Base-by-base conservation (phyloP, 2,329 filamentous ascomycete genomes). In the Knufia petricola region DNA sequence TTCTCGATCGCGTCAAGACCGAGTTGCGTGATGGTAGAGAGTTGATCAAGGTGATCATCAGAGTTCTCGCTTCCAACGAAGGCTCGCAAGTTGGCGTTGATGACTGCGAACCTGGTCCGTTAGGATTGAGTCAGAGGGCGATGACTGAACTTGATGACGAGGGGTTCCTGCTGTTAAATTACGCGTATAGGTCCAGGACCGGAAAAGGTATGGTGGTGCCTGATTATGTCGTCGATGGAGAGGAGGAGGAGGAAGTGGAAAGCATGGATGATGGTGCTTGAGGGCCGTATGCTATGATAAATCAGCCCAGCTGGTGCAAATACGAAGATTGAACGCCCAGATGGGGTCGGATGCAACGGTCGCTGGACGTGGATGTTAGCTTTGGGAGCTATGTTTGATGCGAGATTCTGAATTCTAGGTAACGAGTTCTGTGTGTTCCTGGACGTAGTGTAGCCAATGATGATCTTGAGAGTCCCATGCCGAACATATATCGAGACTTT, bases 171-270 rank as follows among this genome's bases (percentile, higher is more conserved):
- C 3, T 44, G 26, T 21, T 44, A 12, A 21, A 17, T 8, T 44
- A 15, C 12, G 17, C 32, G 41, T 44, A 44, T 19, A 15, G 41
- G 41, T 19, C 17, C 13, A 3, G 24, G n/a, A 20, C 15, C 8
- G 28, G 26, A 17, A 3, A 8, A n/a, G 21, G 21, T 3, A 20
- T 44, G 19, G 8, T 32, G 13, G 17, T 20, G 10, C 21, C 12
- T 31, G 41, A 44, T 32, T 23, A 31, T 20, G 21, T 28, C 23
- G 8, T 17, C n/a, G 40, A 20, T 17, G 21, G 23, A 7, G 40
- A 43, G 9, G 26, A 43, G 40, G 40, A 19, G 7, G 21, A 41
- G 19, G 40, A 43, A 28, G 63, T 55, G 75, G 32, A 36, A n/a
- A 36, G 6, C 13, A n/a, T 6, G 10, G 15, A 36, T 36, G 32